Percentiles rank a stretch among this genome's conserved stretches.
These are phyloP conservation scores for Ascochyta fabae DNA, from an alignment of 2,329 filamentous ascomycete genomes.

Conservation along the genomic window DNA sequence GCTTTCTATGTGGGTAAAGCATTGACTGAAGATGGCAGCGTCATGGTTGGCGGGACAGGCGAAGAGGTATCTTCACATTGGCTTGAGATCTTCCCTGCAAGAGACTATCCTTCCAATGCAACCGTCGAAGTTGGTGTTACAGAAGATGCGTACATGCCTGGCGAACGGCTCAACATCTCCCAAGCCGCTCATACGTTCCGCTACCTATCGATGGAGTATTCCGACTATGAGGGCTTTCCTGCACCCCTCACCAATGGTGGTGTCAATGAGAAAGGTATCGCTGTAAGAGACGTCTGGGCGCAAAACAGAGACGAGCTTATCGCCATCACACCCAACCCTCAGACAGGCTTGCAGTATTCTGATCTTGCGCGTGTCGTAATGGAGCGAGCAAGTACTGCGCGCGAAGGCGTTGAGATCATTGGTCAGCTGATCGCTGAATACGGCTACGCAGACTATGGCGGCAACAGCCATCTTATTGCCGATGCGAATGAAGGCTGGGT, in stretches of 20 bases:
- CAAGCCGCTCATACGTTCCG: conserved; percentile 45
- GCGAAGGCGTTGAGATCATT: conserved; percentile 54
- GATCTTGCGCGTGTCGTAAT: conserved; percentile 52
- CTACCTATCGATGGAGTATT: conserved; percentile 49
- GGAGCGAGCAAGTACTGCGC: conserved; percentile 50
- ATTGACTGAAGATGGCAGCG: conserved; percentile 52
- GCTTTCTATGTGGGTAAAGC: conserved; percentile 58
- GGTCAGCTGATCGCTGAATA: conserved; percentile 50
- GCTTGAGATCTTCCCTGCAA: conserved; percentile 55
- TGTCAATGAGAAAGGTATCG: conserved; percentile 52
- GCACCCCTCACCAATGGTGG: conserved; percentile 55
- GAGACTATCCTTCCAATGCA: conserved; percentile 50
- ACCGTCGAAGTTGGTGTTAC: conserved; percentile 55
- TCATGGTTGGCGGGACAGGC: conserved; percentile 56
- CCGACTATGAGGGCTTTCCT: conserved; percentile 52
- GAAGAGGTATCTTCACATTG: conserved; percentile 58
- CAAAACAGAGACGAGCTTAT: conserved; percentile 50
- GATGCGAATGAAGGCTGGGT: conserved; percentile 49
- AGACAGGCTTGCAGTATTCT: conserved; percentile 52
- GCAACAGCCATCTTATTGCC: conserved; percentile 54
- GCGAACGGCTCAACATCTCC: conserved; percentile 42
- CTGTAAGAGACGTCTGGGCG: conserved; percentile 54
- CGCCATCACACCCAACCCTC: conserved; percentile 51
- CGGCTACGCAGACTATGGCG: conserved; percentile 53
- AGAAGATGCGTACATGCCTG: conserved; percentile 47